phyloP scores from a whole-genome alignment of 805 yeast species.

The Pichia phayaonensis region DNA sequence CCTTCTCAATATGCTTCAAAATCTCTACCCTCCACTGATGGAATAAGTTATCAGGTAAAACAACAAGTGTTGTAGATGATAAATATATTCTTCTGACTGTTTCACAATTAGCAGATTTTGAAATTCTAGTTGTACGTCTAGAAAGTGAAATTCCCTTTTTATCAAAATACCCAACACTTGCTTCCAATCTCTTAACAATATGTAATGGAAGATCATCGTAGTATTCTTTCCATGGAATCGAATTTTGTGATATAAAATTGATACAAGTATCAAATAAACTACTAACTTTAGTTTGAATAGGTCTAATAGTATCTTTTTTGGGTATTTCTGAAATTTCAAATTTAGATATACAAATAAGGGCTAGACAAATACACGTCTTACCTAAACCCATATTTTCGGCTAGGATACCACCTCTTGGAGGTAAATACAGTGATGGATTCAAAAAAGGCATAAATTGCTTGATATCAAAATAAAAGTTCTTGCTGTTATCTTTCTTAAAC shows the following conservation, averaged over 20 bases:
- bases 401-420: constrained; percentile 55
- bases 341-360: constrained; percentile 48
- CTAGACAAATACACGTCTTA: constrained; percentile 52
- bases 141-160: constrained; percentile 6
- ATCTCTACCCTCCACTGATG: constrained; percentile 60
- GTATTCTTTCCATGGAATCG: constrained; percentile 53
- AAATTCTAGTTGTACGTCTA: constrained; percentile 13
- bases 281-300: not conserved
- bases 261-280: constrained; percentile 37
- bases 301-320: not conserved
- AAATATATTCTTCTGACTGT: constrained; percentile 30
- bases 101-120: constrained; percentile 3
- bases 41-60: constrained; percentile 60
- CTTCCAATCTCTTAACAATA: constrained; percentile 30
- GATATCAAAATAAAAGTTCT: constrained; percentile 31
- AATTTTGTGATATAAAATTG: constrained; percentile 34
- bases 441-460: constrained; percentile 23
- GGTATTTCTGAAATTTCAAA: constrained; percentile 44
- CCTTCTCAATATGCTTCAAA: constrained; percentile 41
- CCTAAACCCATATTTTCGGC: constrained; percentile 70
- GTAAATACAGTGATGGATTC: constrained; percentile 35
- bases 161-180: constrained; percentile 40
- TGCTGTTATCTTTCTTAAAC: not conserved
- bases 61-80: constrained; percentile 48
- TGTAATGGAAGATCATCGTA: constrained; percentile 36